Conservation (phyloP, 2,329 filamentous ascomycete genomes). For the Cladophialophora carrionii region DNA sequence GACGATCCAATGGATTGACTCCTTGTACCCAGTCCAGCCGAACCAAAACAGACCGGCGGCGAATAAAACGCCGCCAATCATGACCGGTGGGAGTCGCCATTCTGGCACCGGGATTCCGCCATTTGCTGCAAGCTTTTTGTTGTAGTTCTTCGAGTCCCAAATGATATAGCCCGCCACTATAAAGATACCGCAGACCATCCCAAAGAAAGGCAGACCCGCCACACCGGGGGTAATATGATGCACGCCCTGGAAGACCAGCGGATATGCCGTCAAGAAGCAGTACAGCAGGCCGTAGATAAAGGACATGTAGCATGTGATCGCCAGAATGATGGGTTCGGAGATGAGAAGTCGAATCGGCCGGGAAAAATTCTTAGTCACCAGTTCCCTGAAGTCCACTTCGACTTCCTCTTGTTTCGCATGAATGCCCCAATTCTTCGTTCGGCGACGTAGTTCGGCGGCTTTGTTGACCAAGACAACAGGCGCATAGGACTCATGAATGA, state of each 20-base stretch:
- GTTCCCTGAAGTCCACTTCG: conserved; percentile 55
- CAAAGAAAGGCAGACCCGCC: conserved; percentile 79
- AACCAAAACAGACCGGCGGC: conserved; percentile 75
- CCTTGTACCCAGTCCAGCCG: conserved; percentile 67
- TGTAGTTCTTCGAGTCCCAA: conserved; percentile 67
- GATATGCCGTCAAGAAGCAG: conserved; percentile 44
- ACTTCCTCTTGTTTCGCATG: conserved; percentile 63
- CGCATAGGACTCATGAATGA: conserved; percentile 62
- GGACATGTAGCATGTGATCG: conserved; percentile 47
- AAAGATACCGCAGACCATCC: conserved; percentile 75
- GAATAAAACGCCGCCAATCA: conserved; percentile 56
- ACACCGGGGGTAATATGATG: conserved; percentile 72
- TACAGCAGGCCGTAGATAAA: conserved; percentile 41
- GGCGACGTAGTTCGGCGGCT: conserved; percentile 57
- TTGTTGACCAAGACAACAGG: conserved; percentile 62
- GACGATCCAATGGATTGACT: conserved; percentile 47
- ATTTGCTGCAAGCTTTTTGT: conserved; percentile 69
- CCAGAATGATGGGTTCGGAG: conserved; percentile 51
- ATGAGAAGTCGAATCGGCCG: conserved; percentile 51
- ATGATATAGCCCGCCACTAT: conserved; percentile 68
- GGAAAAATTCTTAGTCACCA: conserved; percentile 58
- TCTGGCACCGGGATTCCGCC: conserved; percentile 61
- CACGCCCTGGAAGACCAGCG: conserved; percentile 51
- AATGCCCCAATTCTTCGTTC: conserved; percentile 64
- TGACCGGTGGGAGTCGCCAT: conserved; percentile 60